Evolutionary conservation across 805 yeast genomes (phyloP), one percentile per base, ranked within the genome.

Genomic region (Candida awuae): DNA sequence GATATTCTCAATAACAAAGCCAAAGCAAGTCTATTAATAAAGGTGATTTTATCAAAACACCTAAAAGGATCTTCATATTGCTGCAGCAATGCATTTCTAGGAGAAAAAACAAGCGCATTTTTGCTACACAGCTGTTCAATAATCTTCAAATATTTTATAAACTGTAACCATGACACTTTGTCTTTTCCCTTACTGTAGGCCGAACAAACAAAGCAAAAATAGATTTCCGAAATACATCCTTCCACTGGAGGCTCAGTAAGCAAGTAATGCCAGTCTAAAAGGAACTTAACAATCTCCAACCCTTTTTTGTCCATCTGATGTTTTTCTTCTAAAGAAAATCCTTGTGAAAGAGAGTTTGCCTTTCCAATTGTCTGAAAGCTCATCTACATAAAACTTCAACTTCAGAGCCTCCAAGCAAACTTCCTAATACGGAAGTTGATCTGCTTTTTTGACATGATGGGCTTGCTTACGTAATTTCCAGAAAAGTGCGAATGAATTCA

Each of bases 151-250:
- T 52, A 49, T 35, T 51, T 56, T 29, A 58, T 40, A 16, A 58
- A 59, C 27, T 58, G 62, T 20, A 56, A 36, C 62, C 63, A 59
- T 4, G 62, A 55, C 2, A 59, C 61, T 34, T 56, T 56, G 35
- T 59, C 62, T 30, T 53, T 58, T 1, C 62, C 61, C 30, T 48
- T 55, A 22, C 49, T 52, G 29, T 56, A 57, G 8, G 47, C 47
- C 3, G 58, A 52, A 8, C 55, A 54, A 7, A 58, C 56, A 34
- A 57, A 55, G 35, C 58, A 54, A 35, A 57, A 58, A 39, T 59
- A 59, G 3, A 53, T 49, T 34, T 58, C 60, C 1, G 59, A 41
- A 4, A 60, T 44, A 1, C 51, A 43, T 3, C 65, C 65, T 12
- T 45, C 46, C 5, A 60, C 55, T 2, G 65, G 65, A 1, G 53